Conservation (phyloP, 257 asterid species). For the Solanum ahanhuiri region DNA sequence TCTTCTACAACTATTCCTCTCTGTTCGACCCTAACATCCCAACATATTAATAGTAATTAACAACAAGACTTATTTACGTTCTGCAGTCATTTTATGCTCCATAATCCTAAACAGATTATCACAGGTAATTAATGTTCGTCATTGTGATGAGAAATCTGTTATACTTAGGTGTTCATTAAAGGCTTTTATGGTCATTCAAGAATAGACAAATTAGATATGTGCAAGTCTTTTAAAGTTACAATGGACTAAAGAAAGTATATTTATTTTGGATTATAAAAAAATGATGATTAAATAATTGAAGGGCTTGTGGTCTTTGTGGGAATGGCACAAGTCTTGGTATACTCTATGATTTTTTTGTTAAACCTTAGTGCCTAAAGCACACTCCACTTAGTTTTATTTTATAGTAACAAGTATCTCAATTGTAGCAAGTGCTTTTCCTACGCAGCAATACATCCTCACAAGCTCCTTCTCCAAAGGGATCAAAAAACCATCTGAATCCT, state of each 20-base stretch:
- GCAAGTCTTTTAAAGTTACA: not conserved
- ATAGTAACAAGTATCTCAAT: not conserved
- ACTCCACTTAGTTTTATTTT: constrained; percentile 31
- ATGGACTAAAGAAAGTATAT: not conserved
- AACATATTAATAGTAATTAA: not conserved
- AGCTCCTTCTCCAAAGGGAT: not conserved
- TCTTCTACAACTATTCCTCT: not conserved
- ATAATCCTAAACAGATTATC: not conserved
- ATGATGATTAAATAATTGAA: not conserved
- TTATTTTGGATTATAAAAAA: not conserved
- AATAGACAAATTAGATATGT: not conserved
- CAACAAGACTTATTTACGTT: not conserved
- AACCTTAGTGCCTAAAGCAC: constrained; percentile 33
- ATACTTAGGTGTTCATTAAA: too few species aligned
- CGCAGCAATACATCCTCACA: constrained; percentile 16
- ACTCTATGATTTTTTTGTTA: not conserved
- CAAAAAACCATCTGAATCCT: not conserved
- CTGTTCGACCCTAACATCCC: not conserved
- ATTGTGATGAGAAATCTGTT: not conserved
- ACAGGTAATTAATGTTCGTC: not conserved
- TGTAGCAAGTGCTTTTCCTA: constrained; percentile 21
- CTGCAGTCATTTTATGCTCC: not conserved
- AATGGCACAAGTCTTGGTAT: constrained; percentile 30
- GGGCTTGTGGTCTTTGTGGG: not conserved
- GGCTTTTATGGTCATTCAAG: too few species aligned